Conservation (phyloP, 2,329 filamentous ascomycete genomes). For the Ceratocystis eucalypticola region DNA sequence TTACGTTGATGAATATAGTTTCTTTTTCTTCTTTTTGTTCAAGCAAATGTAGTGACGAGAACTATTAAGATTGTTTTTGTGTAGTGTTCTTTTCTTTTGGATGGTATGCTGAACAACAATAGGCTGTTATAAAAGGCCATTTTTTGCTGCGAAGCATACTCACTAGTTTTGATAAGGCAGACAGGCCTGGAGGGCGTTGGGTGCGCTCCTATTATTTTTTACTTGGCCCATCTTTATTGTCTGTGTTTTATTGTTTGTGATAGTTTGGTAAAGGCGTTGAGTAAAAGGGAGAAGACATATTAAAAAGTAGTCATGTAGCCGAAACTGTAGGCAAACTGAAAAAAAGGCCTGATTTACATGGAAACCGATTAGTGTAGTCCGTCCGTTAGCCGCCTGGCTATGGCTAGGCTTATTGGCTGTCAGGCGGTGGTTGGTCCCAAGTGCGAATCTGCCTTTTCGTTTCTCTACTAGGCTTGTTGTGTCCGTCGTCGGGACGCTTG, state of each 20-base stretch:
- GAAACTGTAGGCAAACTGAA: too few relatives aligned
- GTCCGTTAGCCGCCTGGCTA: background rate
- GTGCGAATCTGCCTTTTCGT: slow-evolving; percentile 17
- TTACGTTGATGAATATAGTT: background rate
- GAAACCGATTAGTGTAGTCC: too few relatives aligned
- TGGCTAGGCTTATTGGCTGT: background rate
- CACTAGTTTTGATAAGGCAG: background rate
- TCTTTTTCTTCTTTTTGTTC: background rate
- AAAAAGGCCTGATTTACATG: too few relatives aligned
- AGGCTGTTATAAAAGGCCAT: background rate
- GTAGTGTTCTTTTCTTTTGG: background rate
- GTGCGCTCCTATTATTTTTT: too few relatives aligned
- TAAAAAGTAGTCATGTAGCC: too few relatives aligned
- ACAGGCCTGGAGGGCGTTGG: background rate
- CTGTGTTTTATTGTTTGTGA: too few relatives aligned
- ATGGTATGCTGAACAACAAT: background rate
- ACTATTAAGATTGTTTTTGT: too few relatives aligned
- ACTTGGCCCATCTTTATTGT: too few relatives aligned
- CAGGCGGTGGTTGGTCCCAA: slow-evolving; percentile 15
- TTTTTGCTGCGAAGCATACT: background rate
- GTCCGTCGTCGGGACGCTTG: slow-evolving; percentile 19
- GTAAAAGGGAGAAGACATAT: too few relatives aligned
- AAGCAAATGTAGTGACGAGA: too few relatives aligned
- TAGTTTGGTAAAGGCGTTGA: too few relatives aligned
- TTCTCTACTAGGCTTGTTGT: slow-evolving; percentile 20